Conservation (phyloP, 768 basidiomycete genomes). For the Agaricus bisporus region DNA sequence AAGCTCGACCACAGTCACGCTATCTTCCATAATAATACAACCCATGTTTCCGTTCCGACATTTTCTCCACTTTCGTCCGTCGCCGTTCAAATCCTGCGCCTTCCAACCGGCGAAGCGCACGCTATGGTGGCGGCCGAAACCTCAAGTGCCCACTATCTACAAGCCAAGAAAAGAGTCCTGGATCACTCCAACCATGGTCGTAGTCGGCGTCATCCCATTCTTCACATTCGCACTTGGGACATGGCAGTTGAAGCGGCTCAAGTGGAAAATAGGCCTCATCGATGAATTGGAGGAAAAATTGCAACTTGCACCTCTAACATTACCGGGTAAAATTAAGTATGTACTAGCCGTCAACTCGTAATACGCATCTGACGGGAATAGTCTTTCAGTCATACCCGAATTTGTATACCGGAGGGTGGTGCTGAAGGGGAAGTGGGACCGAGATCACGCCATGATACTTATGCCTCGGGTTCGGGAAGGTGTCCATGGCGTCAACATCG, state of each 20-base stretch:
- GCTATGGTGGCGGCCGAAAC: slow-evolving; percentile 12
- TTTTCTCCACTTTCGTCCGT: background rate
- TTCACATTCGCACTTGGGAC: slow-evolving; percentile 86
- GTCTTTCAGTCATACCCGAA: slow-evolving; percentile 73
- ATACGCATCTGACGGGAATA: slow-evolving; percentile 15
- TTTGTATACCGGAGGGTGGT: slow-evolving; percentile 85
- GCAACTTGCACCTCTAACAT: slow-evolving; percentile 63
- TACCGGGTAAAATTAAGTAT: slow-evolving; percentile 88
- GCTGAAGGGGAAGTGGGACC: slow-evolving; percentile 74
- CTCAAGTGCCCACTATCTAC: slow-evolving; percentile 43
- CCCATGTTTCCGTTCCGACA: slow-evolving; percentile 2
- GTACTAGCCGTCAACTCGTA: slow-evolving; percentile 17
- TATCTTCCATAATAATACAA: background rate
- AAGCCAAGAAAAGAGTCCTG: slow-evolving; percentile 53
- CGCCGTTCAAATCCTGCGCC: slow-evolving; percentile 2
- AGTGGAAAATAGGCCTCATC: slow-evolving; percentile 93
- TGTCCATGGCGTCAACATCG: slow-evolving; percentile 78
- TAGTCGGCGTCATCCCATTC: slow-evolving; percentile 82
- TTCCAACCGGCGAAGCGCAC: slow-evolving; percentile 9
- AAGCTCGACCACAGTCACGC: background rate
- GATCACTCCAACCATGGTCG: slow-evolving; percentile 63
- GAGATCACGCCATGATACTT: slow-evolving; percentile 70
- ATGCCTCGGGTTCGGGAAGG: slow-evolving; percentile 87
- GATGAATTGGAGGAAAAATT: slow-evolving; percentile 92
- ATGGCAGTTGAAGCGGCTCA: slow-evolving; percentile 90